Evolutionary conservation across 176 grass and related monocot species (phyloP).

Genomic region (Calamus simplicifolius): DNA sequence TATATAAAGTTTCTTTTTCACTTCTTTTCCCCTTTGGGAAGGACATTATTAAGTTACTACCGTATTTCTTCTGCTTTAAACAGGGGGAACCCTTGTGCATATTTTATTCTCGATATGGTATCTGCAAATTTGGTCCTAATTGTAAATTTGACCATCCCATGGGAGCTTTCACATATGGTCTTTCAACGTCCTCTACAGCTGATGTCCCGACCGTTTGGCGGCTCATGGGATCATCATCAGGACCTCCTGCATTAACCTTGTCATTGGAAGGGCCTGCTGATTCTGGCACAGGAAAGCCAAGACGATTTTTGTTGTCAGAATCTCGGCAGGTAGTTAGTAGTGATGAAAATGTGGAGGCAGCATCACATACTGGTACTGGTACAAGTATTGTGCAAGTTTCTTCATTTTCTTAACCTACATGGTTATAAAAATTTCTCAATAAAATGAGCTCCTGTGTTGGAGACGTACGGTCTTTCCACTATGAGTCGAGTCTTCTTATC

Average conservation of each 20-base stretch:
- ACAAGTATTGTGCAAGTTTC: conserved; percentile 24
- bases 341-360: conserved; percentile 59
- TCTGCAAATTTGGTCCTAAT: conserved; percentile 84
- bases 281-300: conserved; percentile 20
- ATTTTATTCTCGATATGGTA: conserved; percentile 80
- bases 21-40: not conserved
- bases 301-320: conserved; percentile 32
- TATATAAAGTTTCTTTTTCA: not conserved
- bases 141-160: conserved; percentile 92
- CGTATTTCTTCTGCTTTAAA: conserved; percentile 15
- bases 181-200: conserved; percentile 37
- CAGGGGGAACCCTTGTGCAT: conserved; percentile 67
- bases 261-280: conserved; percentile 27
- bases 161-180: conserved; percentile 44
- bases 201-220: conserved; percentile 27
- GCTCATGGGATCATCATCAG: conserved; percentile 34
- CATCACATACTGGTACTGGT: conserved; percentile 46
- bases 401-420: conserved; percentile 20
- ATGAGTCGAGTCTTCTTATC: not conserved
- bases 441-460: conserved; percentile 28
- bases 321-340: conserved; percentile 41
- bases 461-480: conserved; percentile 26
- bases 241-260: conserved; percentile 18
- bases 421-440: conserved; percentile 15
- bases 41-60: not conserved